Base-by-base conservation (phyloP, 352 stramenopile species). In the Chrysophaeum taylorii region DNA sequence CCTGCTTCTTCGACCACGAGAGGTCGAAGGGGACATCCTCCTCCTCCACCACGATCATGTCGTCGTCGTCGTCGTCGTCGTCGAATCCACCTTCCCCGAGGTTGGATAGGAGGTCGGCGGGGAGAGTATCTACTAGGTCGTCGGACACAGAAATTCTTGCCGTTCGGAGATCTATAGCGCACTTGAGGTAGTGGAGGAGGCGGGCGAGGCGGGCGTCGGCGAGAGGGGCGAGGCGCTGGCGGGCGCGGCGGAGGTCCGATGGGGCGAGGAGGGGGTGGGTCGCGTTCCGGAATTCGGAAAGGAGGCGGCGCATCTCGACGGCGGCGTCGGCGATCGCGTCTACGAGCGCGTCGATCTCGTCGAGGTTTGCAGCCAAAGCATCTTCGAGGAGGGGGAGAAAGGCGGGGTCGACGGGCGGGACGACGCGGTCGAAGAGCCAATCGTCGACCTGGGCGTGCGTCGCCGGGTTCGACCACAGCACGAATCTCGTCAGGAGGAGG, bases 341-440 rank as follows among this genome's bases (percentile, higher is more conserved):
- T 2, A 43, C 35, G 33, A 66, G 31, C 15, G 16, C 33, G 33
- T 4, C 33, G 33, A n/a, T n/a, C 18, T 66, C 57, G 2, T 4
- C 57, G 45, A 57, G 45, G 45, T 57, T 25, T 25, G 45, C 31
- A 18, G 45, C 9, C 45, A 27, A 5, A 18, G 9, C 23, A 18
- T 5, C 9, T 25, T 38, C 15, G 33, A 66, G 35, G 33, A 66
- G 57, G 14, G 27, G 16, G 1, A 2, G 1, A 5, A 66, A 21
- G 5, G 31, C 14, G 14, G 35, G 33, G 14, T 9, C 35, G 33
- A 45, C 57, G 31, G 25, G 33, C 12, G 35, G 57, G 9, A 66
- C 57, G 33, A 31, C n/a, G 31, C n/a, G 57, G 36, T 66, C 57
- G n/a, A 66, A n/a, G 36, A 66, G 57, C 57, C 57, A 66, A 1